phyloP scores from a whole-genome alignment of 176 grass and related monocot species.

The Triticum urartu region DNA sequence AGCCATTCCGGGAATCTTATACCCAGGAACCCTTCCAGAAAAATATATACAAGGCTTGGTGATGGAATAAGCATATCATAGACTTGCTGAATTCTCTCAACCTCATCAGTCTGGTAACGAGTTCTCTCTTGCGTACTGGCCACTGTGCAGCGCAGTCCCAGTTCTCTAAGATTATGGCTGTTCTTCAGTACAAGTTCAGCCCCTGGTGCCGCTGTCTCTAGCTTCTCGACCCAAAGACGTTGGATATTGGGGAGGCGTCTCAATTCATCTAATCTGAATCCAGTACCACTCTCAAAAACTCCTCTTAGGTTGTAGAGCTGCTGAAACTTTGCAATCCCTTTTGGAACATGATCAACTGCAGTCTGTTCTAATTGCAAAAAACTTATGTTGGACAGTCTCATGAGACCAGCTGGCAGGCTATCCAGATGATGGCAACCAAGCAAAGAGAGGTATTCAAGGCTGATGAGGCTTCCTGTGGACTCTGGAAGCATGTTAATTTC shows the following conservation, averaged over 20 bases:
- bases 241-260: slow-evolving; percentile 6
- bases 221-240: slow-evolving; percentile 3
- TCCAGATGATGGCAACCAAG: background rate
- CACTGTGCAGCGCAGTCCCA: background rate
- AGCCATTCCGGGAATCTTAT: slow-evolving; percentile 4
- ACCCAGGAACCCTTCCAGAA: background rate
- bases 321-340: no score
- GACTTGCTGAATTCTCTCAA: background rate
- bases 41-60: background rate
- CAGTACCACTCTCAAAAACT: background rate
- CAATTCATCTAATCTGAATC: slow-evolving; percentile 43
- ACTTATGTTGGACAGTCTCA: slow-evolving; percentile 20
- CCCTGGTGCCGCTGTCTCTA: slow-evolving; percentile 6
- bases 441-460: slow-evolving; percentile 24
- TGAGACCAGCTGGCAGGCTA: slow-evolving; percentile 14
- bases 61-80: slow-evolving; percentile 11
- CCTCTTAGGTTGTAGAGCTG: slow-evolving; percentile 13
- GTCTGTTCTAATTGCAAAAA: background rate
- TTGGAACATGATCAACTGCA: slow-evolving; percentile 17
- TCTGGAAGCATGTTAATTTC: slow-evolving; percentile 9
- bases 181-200: background rate
- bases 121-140: background rate
- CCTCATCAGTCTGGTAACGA: background rate
- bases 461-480: slow-evolving; percentile 22
- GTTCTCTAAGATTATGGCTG: background rate